Evolutionary conservation across 2,329 filamentous ascomycete species (phyloP).

Genomic region (Colletotrichum tropicale): DNA sequence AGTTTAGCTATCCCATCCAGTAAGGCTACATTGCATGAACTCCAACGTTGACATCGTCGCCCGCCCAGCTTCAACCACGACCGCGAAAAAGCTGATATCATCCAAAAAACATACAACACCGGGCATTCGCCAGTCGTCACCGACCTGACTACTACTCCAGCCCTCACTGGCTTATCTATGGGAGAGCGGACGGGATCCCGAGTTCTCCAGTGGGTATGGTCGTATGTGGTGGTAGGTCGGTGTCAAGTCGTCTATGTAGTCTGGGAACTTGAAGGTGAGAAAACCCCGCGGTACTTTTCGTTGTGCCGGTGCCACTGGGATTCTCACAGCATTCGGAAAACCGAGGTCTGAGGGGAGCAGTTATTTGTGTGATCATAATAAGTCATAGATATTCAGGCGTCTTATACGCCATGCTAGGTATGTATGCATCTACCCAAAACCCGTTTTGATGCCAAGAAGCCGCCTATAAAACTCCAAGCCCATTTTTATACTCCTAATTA

Average conservation of each 20-base stretch:
- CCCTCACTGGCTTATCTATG: neutral
- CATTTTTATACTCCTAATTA: slow-evolving; percentile 8
- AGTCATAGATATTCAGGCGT: slow-evolving; percentile 1
- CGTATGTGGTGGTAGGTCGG: neutral
- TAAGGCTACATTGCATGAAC: neutral
- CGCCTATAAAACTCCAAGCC: slow-evolving; percentile 1
- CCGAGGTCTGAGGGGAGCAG: neutral
- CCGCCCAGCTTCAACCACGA: neutral
- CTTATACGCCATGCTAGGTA: neutral
- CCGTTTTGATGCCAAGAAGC: neutral
- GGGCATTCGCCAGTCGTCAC: neutral
- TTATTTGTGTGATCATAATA: neutral
- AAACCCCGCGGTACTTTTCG: neutral
- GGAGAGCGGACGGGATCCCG: neutral
- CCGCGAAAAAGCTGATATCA: neutral
- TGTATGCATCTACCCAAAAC: neutral
- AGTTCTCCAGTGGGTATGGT: neutral
- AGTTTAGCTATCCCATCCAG: neutral
- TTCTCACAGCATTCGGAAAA: neutral
- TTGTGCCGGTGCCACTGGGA: neutral
- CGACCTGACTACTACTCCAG: neutral
- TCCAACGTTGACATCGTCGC: neutral
- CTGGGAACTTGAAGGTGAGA: neutral
- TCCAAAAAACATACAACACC: neutral
- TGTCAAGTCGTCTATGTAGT: neutral